phyloP scores from a whole-genome alignment of 345 rosid species.

The Noccaea bulbosa region DNA sequence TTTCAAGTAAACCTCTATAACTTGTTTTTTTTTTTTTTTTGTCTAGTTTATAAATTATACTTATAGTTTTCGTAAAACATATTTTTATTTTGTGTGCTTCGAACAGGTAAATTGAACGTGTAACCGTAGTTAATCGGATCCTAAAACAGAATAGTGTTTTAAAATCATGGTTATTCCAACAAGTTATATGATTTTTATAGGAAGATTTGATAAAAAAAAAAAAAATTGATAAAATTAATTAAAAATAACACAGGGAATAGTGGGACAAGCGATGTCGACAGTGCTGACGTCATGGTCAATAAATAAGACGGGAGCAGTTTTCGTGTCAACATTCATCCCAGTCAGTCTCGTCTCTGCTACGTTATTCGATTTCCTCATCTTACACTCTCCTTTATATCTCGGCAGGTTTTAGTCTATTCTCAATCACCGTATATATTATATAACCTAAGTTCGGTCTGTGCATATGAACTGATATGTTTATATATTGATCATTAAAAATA shows the following conservation, averaged over 20 bases:
- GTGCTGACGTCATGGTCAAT: constrained; percentile 55
- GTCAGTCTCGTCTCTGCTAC: constrained; percentile 43
- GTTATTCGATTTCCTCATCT: constrained; percentile 41
- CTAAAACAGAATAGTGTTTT: background rate
- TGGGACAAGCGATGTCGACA: constrained; percentile 53
- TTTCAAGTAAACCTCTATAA: background rate
- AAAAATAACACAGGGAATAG: constrained; percentile 45
- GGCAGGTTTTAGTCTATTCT: constrained; percentile 38
- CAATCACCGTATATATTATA: background rate
- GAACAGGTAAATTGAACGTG: background rate
- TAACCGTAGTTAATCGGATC: background rate
- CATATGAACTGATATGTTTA: constrained; percentile 5
- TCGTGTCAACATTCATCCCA: constrained; percentile 54
- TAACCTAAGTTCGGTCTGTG: background rate
- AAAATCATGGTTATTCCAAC: too few species aligned
- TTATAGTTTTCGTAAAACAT: background rate
- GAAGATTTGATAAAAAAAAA: background rate
- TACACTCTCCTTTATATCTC: constrained; percentile 40
- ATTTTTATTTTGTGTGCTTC: background rate
- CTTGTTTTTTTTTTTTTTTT: background rate
- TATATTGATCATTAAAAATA: background rate
- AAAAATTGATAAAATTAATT: background rate
- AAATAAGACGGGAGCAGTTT: constrained; percentile 51
- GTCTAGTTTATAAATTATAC: background rate
- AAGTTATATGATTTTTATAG: background rate